Evolutionary conservation across 1,284 basidiomycete species (phyloP), one percentile per base, ranked within the genome.

Genomic region (Ustilago trichophora): DNA sequence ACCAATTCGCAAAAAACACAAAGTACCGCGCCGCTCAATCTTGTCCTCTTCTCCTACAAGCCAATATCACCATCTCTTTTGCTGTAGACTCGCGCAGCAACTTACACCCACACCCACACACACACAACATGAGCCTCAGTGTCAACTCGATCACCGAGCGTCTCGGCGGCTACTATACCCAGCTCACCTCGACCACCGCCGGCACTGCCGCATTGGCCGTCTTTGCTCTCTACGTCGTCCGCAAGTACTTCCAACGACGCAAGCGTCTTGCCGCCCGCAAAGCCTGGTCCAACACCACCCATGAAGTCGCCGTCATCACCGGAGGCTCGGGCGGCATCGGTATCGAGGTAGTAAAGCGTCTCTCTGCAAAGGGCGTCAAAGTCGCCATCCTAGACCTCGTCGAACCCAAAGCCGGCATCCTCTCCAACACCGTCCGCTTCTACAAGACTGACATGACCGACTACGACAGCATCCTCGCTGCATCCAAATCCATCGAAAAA

Each of bases 271-370:
- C 65, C n/a, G 67, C 60, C 6, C 46, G 51, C 26, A 56, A 65
- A 25, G 56, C 52, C 9, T 70, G 67, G 67, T 49, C 75, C 21
- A 58, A 78, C 58, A 72, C 72, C 49, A 53, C 48, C 4, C 49
- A 65, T 36, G 75, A 80, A 25, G 75, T 81, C 4, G 63, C 78
- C 24, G 76, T 78, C 36, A 50, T 81, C 51, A 81, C 79, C 15
- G 79, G 79, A n/a, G 79, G 78, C 3, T 66, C 76, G 2, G 70
- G 75, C 16, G 79, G 79, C 10, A 80, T 81, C 50, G 79, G 79
- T 27, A 73, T 67, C 41, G 63, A 68, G 22, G 49, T 75, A 18
- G 79, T 80, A 11, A 54, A 75, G 53, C 38, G 56, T 15, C 51
- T 70, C 21, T 31, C 62, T 13, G 58, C 41, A 22, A 71, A 33